Evolutionary conservation across 2,329 filamentous ascomycete genomes (phyloP).

Genomic region (Colletotrichum scovillei): DNA sequence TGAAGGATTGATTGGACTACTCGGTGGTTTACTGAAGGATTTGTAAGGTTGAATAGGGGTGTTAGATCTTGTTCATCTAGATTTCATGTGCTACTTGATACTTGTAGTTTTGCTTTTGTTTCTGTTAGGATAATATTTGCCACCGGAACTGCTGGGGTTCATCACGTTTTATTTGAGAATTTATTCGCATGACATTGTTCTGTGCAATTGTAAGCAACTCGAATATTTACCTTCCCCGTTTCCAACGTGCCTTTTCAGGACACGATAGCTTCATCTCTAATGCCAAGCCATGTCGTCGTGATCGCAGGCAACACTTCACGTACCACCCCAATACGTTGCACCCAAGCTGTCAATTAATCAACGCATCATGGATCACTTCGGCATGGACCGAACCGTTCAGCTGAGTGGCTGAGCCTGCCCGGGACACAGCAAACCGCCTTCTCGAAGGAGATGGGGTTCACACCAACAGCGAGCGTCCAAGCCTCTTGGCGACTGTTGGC

Average conservation of each 20-base stretch:
- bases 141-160: no score
- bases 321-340: not conserved
- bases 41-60: not conserved
- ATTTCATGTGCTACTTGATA: not conserved
- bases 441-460: not conserved
- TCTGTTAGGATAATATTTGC: no score
- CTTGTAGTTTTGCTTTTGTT: not conserved
- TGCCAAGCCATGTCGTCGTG: not conserved
- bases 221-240: not conserved
- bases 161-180: not conserved
- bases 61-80: not conserved
- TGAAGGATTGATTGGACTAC: not conserved
- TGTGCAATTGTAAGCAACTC: not conserved
- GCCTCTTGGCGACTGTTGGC: not conserved
- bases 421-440: not conserved
- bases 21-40: not conserved
- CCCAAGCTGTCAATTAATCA: not conserved
- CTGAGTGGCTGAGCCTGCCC: not conserved
- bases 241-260: not conserved
- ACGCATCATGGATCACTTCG: not conserved
- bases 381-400: slow-evolving; percentile 5
- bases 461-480: not conserved
- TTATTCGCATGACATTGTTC: not conserved
- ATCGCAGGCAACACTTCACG: not conserved
- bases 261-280: not conserved